Evolutionary conservation across 352 stramenopile species (phyloP).

Genomic region (Hyaloperonospora brassicae): DNA sequence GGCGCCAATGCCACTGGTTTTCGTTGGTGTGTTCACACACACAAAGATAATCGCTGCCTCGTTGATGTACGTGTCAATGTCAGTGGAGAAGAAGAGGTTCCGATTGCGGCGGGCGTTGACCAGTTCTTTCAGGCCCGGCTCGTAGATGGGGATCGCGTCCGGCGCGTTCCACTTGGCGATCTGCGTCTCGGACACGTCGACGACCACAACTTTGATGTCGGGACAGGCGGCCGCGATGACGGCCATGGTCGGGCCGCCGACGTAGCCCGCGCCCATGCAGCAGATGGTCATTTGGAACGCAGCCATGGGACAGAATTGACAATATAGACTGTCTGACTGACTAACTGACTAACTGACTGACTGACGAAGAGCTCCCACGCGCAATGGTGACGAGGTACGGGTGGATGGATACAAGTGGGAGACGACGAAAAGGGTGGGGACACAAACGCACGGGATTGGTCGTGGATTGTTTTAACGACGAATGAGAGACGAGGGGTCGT

Average conservation of each 20-base stretch:
- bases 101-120: slow-evolving; percentile 86
- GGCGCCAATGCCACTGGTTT: slow-evolving; percentile 94
- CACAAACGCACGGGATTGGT: no score
- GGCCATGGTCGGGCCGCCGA: slow-evolving; percentile 99
- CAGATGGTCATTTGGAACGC: slow-evolving; percentile 87
- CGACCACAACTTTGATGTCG: slow-evolving; percentile 96
- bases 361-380: no score
- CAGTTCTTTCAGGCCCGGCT: slow-evolving; percentile 96
- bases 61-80: slow-evolving; percentile 95
- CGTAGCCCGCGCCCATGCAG: slow-evolving; percentile 98
- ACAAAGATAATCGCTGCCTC: slow-evolving; percentile 99
- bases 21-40: slow-evolving; percentile 99
- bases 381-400: no score
- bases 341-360: no score
- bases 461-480: no score
- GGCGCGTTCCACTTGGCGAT: slow-evolving; percentile 97
- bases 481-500: no score
- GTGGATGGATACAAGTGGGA: no score
- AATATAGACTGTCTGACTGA: no score
- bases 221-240: slow-evolving; percentile 97
- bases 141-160: slow-evolving; percentile 96
- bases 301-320: slow-evolving; percentile 12
- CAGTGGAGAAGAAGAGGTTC: slow-evolving; percentile 99
- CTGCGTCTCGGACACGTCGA: slow-evolving; percentile 92
- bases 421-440: no score